Base-by-base conservation (phyloP, 208 protist species). In the Leptomonas seymouri region DNA sequence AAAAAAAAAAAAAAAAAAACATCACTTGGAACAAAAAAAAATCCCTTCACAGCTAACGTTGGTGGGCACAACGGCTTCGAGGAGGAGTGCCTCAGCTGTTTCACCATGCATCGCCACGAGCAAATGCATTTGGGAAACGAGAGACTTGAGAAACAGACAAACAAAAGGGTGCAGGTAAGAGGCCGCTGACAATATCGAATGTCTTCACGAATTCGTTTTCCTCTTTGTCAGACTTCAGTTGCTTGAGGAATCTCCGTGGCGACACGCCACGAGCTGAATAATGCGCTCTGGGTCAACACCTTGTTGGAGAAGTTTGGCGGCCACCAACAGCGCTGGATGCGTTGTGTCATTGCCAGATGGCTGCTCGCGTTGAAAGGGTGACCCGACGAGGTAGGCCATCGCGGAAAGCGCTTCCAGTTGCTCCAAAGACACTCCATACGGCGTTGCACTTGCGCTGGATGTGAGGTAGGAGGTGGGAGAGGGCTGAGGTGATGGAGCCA, bases 271-370 rank as follows among this genome's bases (percentile, higher is more conserved):
- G n/a, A 94, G 45, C 39, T 73, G 57, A 57, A 94, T 76, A 31
- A 94, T 59, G 9, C 88, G 78, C 36, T 94, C 86, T 3, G 78
- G 71, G 46, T 91, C 76, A 0, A 94, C 78, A 30, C 84, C 85
- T 16, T 81, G 72, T n/a, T 78, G 69, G 7, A 94, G 74, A 23
- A 94, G 67, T 65, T 83, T 84, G 15, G 49, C 63, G 25, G 68
- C 80, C 42, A 82, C 59, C 25, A 59, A 25, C 67, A 77, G 34
- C 25, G 64, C 59, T 12, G 53, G 65, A 16, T 73, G 70, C 3
- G 74, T 70, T 48, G 69, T 50, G 21, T 69, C 75, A 21, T 51
- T 48, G 6, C 68, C 60, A 0, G 70, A 56, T 15, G 83, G 78
- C 61, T 91, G 82, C 34, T 72, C 60, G 3, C 81, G 74, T 55